Evolutionary conservation across 2,329 filamentous ascomycete genomes (phyloP).

Genomic region (Mycocentrospora acerina): DNA sequence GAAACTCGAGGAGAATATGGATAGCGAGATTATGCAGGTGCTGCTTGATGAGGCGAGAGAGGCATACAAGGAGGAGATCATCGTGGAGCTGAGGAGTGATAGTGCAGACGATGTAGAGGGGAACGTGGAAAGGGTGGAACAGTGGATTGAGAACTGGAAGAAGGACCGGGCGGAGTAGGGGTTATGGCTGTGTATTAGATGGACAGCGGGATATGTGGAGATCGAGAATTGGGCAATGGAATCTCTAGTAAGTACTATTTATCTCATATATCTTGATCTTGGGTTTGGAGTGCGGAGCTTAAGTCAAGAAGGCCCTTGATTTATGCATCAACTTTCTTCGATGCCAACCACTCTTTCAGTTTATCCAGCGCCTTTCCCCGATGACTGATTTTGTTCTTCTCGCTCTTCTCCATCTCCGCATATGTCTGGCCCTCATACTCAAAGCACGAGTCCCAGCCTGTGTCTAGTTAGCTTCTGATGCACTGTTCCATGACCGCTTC

Average conservation of each 20-base stretch:
- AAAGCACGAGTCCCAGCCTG: conserved; percentile 96
- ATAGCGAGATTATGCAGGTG: conserved; percentile 97
- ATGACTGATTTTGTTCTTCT: conserved; percentile 93
- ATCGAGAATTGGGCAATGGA: not conserved
- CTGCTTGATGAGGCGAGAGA: conserved; percentile 87
- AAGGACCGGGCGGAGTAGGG: conserved; percentile 55
- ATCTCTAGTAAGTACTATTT: not conserved
- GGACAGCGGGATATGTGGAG: not conserved
- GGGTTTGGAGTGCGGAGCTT: no score
- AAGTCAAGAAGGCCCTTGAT: not conserved
- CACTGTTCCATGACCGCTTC: not conserved
- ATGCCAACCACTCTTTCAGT: conserved; percentile 74
- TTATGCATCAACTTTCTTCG: conserved; percentile 42
- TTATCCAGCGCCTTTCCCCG: conserved; percentile 84
- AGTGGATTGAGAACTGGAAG: conserved; percentile 84
- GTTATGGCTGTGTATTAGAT: conserved; percentile 6
- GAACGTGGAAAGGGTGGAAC: conserved; percentile 81
- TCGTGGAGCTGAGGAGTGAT: conserved; percentile 86
- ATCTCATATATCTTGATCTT: no score
- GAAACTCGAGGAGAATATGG: conserved; percentile 94
- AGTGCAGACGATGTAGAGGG: conserved; percentile 82
- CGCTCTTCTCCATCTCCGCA: conserved; percentile 87
- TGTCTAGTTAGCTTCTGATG: conserved; percentile 8
- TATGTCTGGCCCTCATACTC: conserved; percentile 87
- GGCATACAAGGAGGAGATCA: conserved; percentile 80